A percentile compares a stretch with the other conserved stretches of the same genome.
Evolutionary conservation across 129 eudicot species (phyloP).

Genomic region (Smallanthus sonchifolius): DNA sequence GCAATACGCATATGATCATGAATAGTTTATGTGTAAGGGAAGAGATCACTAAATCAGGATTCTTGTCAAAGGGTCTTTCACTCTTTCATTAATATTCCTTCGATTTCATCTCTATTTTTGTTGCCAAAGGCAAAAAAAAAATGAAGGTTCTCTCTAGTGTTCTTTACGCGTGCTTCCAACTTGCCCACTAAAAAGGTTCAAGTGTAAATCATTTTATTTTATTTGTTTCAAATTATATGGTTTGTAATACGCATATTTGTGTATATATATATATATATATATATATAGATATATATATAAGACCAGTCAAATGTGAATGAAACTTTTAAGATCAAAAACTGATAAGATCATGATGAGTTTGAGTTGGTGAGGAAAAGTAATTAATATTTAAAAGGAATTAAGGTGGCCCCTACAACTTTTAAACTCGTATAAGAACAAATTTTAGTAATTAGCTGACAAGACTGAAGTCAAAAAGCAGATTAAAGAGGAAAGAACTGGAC

Average conservation of each 20-base stretch:
- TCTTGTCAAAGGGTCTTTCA: slow-evolving; percentile 39
- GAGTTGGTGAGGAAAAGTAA: not conserved
- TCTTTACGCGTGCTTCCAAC: slow-evolving; percentile 39
- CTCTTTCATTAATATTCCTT: slow-evolving; percentile 32
- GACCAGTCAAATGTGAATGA: slow-evolving; percentile 43
- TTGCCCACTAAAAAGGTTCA: slow-evolving; percentile 7
- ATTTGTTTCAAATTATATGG: not conserved
- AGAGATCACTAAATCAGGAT: slow-evolving; percentile 27
- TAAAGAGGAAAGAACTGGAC: slow-evolving; percentile 38
- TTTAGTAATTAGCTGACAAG: slow-evolving; percentile 37
- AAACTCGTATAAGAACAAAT: slow-evolving; percentile 35
- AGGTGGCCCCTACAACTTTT: slow-evolving; percentile 67
- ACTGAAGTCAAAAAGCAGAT: slow-evolving; percentile 48
- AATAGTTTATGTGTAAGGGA: slow-evolving; percentile 26
- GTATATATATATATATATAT: not conserved
- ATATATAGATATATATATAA: not conserved
- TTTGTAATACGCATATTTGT: not conserved
- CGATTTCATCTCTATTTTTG: slow-evolving; percentile 30
- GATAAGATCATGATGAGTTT: slow-evolving; percentile 27
- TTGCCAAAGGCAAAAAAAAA: slow-evolving; percentile 28
- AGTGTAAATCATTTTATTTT: not conserved
- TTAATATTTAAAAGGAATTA: slow-evolving; percentile 21
- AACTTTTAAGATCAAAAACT: slow-evolving; percentile 12
- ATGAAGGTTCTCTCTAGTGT: slow-evolving; percentile 27
- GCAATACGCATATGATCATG: slow-evolving; percentile 20